Conservation (phyloP, 345 rosid species). For the Citrus medica region DNA sequence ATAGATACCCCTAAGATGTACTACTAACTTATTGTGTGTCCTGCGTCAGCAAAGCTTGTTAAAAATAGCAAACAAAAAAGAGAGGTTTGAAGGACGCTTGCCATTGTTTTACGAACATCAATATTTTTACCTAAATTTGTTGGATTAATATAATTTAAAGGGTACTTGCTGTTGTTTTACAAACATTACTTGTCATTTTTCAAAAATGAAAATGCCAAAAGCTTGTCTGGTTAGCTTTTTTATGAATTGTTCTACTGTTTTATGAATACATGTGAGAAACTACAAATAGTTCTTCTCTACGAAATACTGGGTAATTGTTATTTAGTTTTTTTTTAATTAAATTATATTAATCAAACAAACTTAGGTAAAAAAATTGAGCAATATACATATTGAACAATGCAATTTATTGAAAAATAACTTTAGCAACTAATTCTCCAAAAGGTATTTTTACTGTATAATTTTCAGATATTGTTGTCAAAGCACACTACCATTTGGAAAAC, state of each 20-base stretch:
- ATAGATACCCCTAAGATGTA: no score
- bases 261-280: neutral
- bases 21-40: neutral
- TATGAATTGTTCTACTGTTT: no score
- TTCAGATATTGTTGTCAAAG: neutral
- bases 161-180: neutral
- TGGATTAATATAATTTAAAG: no score
- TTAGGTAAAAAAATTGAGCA: neutral
- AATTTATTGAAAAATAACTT: no score
- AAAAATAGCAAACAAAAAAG: neutral
- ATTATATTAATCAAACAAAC: no score
- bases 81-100: no score
- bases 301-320: no score
- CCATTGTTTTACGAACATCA: neutral
- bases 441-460: neutral
- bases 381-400: neutral
- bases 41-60: neutral
- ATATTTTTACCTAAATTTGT: no score
- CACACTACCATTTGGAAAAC: neutral
- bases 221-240: no score
- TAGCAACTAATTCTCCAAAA: neutral
- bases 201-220: neutral
- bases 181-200: no score
- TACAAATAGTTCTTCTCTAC: neutral
- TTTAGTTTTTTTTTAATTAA: no score